phyloP scores from a whole-genome alignment of 2,329 filamentous ascomycete genomes.

The Zymoseptoria pseudotritici region DNA sequence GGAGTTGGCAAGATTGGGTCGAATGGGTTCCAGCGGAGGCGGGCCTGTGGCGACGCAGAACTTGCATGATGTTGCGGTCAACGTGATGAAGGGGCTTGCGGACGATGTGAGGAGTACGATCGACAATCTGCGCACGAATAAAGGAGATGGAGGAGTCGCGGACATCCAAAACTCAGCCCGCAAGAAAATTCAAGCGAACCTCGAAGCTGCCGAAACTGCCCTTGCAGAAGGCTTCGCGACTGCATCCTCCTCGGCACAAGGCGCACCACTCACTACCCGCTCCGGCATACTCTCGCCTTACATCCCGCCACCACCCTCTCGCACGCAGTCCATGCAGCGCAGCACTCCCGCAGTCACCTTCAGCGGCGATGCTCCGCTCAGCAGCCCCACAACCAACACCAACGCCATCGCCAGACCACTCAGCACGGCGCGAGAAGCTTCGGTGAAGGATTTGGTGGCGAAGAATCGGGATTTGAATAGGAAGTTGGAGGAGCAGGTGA shows the following conservation, averaged over 20 bases:
- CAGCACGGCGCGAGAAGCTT: too few species aligned
- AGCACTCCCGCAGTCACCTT: not conserved
- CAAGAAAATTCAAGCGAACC: not conserved
- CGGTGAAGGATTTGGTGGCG: too few species aligned
- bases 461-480: too few species aligned
- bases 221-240: not conserved
- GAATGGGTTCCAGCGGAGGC: not conserved
- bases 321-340: not conserved
- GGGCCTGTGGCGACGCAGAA: not conserved
- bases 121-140: not conserved
- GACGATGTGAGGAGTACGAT: not conserved
- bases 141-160: not conserved
- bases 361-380: not conserved
- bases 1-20: not conserved
- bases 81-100: not conserved
- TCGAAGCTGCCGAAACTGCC: not conserved
- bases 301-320: not conserved
- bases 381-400: not conserved
- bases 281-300: not conserved
- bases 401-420: too few species aligned
- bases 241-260: not conserved
- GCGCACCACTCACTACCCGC: not conserved
- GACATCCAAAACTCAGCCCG: not conserved
- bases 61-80: not conserved
- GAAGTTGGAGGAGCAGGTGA: not conserved